Conservation (phyloP, 108 stramenopile species). For the Fragilaria crotonensis region DNA sequence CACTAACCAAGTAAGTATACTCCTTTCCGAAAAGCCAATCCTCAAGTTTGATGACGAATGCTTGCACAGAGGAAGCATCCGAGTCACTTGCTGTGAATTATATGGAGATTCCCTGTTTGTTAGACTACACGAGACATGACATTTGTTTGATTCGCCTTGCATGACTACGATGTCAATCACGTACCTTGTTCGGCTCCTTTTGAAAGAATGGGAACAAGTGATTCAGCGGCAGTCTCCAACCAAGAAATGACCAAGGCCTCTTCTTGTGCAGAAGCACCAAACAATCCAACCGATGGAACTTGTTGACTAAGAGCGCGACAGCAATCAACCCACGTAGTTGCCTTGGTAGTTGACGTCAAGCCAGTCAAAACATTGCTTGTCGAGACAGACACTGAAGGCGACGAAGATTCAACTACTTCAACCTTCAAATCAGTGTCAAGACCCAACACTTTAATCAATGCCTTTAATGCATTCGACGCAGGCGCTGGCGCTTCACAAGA, state of each 20-base stretch:
- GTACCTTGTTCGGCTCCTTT: neutral
- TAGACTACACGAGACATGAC: too few species aligned
- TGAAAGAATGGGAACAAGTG: neutral
- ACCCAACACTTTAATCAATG: conserved; percentile 16
- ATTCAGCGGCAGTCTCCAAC: conserved; percentile 23
- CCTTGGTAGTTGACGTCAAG: conserved; percentile 3
- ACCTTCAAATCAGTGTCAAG: conserved; percentile 18
- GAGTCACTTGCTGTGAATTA: too few species aligned
- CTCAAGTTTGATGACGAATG: too few species aligned
- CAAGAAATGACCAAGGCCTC: conserved; percentile 16
- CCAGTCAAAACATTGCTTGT: conserved; percentile 16
- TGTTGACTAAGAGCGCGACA: conserved; percentile 17
- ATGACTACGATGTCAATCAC: conserved; percentile 4
- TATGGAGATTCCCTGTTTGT: too few species aligned
- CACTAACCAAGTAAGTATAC: conserved; percentile 8
- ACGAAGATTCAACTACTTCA: conserved; percentile 1
- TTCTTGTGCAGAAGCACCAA: conserved; percentile 1
- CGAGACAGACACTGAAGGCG: conserved; percentile 13
- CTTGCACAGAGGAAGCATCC: too few species aligned
- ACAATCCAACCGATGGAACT: conserved; percentile 23
- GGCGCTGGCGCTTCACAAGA: conserved; percentile 20
- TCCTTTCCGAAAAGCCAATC: conserved; percentile 3
- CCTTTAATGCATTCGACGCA: conserved; percentile 17
- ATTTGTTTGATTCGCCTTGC: conserved; percentile 1
- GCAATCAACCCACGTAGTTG: conserved; percentile 22